A percentile compares a stretch with the other conserved stretches of the same genome.
phyloP scores from a whole-genome alignment of 441 rosid species.

The Brassica hybrid region DNA sequence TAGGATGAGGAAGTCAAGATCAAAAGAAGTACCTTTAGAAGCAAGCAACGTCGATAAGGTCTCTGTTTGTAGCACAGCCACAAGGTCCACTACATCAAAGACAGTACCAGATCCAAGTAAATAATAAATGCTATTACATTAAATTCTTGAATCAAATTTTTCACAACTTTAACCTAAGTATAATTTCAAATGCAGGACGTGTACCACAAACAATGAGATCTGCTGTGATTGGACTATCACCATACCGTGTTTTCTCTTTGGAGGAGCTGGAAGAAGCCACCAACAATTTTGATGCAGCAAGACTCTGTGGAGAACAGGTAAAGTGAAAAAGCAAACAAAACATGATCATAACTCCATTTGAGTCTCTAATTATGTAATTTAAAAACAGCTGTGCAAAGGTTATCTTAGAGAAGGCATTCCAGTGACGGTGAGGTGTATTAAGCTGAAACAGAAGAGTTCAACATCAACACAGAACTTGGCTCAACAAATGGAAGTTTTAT shows the following conservation, averaged over 20 bases:
- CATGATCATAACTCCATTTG: neutral
- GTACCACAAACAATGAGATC: conserved; percentile 89
- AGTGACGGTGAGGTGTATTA: conserved; percentile 70
- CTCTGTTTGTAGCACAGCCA: conserved; percentile 38
- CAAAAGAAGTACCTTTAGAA: conserved; percentile 29
- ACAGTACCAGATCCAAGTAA: conserved; percentile 44
- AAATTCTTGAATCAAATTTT: conserved; percentile 23
- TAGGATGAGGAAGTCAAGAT: conserved; percentile 38
- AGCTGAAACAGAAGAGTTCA: conserved; percentile 70
- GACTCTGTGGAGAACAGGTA: conserved; percentile 80
- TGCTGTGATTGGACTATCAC: conserved; percentile 78
- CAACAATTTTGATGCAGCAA: conserved; percentile 66
- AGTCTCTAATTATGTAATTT: conserved; percentile 11
- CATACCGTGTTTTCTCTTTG: conserved; percentile 66
- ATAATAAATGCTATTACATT: conserved; percentile 2
- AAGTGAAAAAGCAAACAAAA: neutral
- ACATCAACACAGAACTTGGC: conserved; percentile 61
- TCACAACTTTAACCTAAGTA: conserved; percentile 29
- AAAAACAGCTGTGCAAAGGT: conserved; percentile 69
- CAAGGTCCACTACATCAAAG: conserved; percentile 40
- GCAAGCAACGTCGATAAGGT: conserved; percentile 32
- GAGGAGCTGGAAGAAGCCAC: conserved; percentile 93
- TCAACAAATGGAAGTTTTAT: conserved; percentile 53
- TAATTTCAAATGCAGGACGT: conserved; percentile 53
- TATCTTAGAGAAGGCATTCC: conserved; percentile 64